A percentile compares a stretch with the other conserved stretches of the same genome.
Conservation (phyloP, 179 eudicot species). For the Beta lomatogona region DNA sequence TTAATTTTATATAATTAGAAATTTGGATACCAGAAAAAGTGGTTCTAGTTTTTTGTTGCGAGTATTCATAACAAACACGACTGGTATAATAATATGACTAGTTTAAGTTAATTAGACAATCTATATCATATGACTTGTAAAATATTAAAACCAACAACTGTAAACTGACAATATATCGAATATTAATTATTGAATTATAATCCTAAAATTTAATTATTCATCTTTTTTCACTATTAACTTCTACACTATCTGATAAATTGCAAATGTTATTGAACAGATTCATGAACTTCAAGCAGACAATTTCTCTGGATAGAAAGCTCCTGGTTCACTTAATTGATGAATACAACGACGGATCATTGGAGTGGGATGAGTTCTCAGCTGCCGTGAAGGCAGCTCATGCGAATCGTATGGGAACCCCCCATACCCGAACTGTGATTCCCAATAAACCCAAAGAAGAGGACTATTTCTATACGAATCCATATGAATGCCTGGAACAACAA, state of each 20-base stretch:
- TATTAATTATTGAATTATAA: not conserved
- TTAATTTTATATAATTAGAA: no score
- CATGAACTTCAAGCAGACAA: conserved; percentile 61
- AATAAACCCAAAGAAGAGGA: conserved; percentile 78
- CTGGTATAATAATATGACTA: no score
- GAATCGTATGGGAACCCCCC: conserved; percentile 60
- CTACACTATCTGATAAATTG: not conserved
- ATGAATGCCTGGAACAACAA: conserved; percentile 53
- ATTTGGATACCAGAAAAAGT: no score
- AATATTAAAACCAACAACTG: no score
- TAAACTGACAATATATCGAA: no score
- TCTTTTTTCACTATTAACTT: not conserved
- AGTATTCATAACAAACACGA: no score
- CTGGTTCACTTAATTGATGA: conserved; percentile 56
- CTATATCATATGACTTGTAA: no score
- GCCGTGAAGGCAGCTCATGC: conserved; percentile 60
- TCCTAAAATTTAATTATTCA: not conserved
- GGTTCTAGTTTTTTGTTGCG: no score
- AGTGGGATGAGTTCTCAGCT: conserved; percentile 65
- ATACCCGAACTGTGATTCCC: conserved; percentile 46
- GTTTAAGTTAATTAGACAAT: no score
- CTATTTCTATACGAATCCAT: conserved; percentile 67
- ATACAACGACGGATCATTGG: conserved; percentile 40
- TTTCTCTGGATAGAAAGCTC: conserved; percentile 54
- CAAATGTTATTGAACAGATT: conserved; percentile 38